Evolutionary conservation across 2,329 filamentous ascomycete genomes (phyloP), one percentile per base, ranked within the genome.

Genomic region (Talaromyces pinophilus): DNA sequence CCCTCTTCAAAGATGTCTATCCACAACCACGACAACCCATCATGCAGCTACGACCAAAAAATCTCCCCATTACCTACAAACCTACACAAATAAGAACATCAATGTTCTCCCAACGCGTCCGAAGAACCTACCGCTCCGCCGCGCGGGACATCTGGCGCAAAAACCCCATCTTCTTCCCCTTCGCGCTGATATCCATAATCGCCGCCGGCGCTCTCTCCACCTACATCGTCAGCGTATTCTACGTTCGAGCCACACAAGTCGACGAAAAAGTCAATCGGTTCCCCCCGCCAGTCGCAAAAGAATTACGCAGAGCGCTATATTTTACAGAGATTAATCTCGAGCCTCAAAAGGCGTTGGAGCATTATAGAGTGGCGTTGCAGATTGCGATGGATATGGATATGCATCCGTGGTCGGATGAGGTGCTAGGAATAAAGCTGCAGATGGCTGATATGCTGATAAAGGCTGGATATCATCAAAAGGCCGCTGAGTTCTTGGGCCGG

Each of bases 391-490:
- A 92, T 73, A 75, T 90, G 61, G 88, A 88, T 0, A 87, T 99
- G 81, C 92, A 98, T 74, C 92, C 92, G 0, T 96, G 93, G 76
- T 93, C 91, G 3, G 91, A 97, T 72, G 93, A 97, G 76, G 89
- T 97, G 40, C 84, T 97, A 71, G 95, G 95, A 8, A 88, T 98
- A 62, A 92, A 93, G 74, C 89, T 98, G 61, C 88, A 93, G 75
- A 84, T 96, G 8, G 88, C 92, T 1, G 85, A 85, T 10, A 88
- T 96, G 84, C 84, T 97, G 69, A 92, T 97, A 78, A 89, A 90
- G 73, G 86, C 92, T 17, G 85, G 88, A 38, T 87, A 90, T 72
- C 88, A 88, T 73, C 83, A 86, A 25, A 86, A 88, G 66, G 88
- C 93, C 0, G 88, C 92, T 66, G 86, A 92, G 60, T 88, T 97